A percentile compares a stretch with the other conserved stretches of the same genome.
Conservation (phyloP, 1,139 yeast genomes). For the Saccharomyces hybrid region DNA sequence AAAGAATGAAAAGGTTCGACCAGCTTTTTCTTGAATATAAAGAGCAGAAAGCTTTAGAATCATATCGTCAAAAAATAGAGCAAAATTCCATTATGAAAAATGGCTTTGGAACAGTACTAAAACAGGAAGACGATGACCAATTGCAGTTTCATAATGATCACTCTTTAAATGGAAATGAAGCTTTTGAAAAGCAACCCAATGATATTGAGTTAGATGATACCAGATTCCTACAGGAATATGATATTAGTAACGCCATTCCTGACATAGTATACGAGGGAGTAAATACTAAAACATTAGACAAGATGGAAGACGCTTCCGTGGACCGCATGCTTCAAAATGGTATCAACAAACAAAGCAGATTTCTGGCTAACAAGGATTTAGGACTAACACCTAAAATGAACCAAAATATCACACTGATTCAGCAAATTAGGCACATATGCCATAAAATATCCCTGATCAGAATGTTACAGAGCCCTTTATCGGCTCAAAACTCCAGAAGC, state of each 20-base stretch:
- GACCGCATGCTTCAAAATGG: slow-evolving; percentile 33
- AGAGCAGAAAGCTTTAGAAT: slow-evolving; percentile 27
- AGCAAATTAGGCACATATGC: slow-evolving; percentile 79
- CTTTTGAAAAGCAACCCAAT: slow-evolving; percentile 20
- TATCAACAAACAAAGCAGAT: slow-evolving; percentile 15
- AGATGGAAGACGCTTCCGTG: slow-evolving; percentile 43
- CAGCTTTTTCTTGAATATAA: slow-evolving; percentile 25
- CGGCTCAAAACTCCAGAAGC: slow-evolving; percentile 15
- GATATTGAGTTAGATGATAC: slow-evolving; percentile 31
- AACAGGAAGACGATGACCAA: slow-evolving; percentile 23
- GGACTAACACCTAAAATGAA: slow-evolving; percentile 60
- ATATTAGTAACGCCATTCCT: slow-evolving; percentile 75
- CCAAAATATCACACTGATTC: slow-evolving; percentile 69
- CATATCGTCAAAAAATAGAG: slow-evolving; percentile 22
- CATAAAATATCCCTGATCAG: slow-evolving; percentile 83
- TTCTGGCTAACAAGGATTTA: slow-evolving; percentile 36
- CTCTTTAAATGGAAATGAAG: slow-evolving; percentile 6
- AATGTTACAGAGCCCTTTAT: slow-evolving; percentile 64
- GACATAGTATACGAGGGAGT: slow-evolving; percentile 50
- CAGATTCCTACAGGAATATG: slow-evolving; percentile 72
- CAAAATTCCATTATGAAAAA: slow-evolving; percentile 31
- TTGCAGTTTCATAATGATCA: slow-evolving; percentile 1
- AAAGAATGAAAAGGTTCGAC: slow-evolving; percentile 44
- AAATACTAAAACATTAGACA: slow-evolving; percentile 41
- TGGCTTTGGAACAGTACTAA: slow-evolving; percentile 28